Evolutionary conservation across 73 alveolate species (phyloP), one percentile per base, ranked within the genome.

Genomic region (Paramecium pentaurelia): DNA sequence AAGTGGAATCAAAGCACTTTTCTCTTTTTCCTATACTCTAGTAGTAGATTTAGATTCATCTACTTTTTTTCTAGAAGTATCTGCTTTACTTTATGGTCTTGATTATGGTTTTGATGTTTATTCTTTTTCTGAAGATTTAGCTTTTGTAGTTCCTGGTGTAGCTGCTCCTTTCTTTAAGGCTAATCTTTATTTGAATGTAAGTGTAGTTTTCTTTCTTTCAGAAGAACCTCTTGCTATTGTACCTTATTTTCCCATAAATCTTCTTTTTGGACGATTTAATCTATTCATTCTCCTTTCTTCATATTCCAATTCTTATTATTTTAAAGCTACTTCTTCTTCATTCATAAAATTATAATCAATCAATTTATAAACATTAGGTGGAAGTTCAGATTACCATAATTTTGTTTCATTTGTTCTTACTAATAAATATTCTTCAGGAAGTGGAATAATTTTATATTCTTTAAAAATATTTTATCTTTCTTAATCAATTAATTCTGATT

Each of bases 311-410:
- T 37, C 37, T 38, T 37, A 37, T 75, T 75, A 32, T n/a, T 34
- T 40, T 22, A 37, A 75, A 11, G 49, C 38, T 22, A 25, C 60
- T 75, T 75, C 38, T 9, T 30, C 88, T 11, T 75, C 60, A 38
- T 34, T 75, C 49, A 75, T 22, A 75, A 75, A 75, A 34, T 75
- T 45, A 12, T 14, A 75, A 34, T 75, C 49, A 1, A 32, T 34
- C 18, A 75, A 7, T 75, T 75, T 75, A 40, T 75, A 75, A 37
- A 32, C 38, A 75, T 75, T 75, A 40, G 88, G 88, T n/a, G 88
- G 88, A 2, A 37, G 70, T 34, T 75, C 38, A 34, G 58, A 75
- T 14, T 27, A 6, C 36, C 49, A 75, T 75, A 75, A 37, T 75
- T 75, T 75, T 6, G 32, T 22, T 6, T 75, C 60, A 37, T 75